phyloP scores from a whole-genome alignment of 2,329 filamentous ascomycete genomes.

The Fusarium mundagurra region DNA sequence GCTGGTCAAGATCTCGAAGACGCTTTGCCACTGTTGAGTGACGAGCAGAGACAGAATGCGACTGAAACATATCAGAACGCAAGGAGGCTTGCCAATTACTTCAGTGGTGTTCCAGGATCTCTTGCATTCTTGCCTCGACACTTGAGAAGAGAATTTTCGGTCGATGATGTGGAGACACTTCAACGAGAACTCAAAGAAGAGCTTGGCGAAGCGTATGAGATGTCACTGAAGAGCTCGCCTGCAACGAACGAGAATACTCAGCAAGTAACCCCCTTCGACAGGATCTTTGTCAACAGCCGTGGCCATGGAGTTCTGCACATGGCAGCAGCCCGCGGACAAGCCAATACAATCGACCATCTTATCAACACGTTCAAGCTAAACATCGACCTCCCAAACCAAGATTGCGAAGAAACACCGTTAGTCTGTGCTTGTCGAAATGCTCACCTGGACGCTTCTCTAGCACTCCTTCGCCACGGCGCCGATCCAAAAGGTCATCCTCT shows the following conservation, averaged over 20 bases:
- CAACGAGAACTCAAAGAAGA: neutral
- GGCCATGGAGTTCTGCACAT: neutral
- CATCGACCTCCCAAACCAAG: neutral
- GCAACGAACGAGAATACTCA: accelerated
- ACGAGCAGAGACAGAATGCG: neutral
- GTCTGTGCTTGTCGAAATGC: neutral
- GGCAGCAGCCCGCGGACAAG: neutral
- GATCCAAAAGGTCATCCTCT: neutral
- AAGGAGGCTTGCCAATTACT: neutral
- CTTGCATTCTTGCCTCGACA: neutral
- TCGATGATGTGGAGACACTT: neutral
- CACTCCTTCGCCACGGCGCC: neutral
- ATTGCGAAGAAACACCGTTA: neutral
- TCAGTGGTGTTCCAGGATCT: neutral
- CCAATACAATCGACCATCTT: neutral
- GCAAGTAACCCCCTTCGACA: neutral
- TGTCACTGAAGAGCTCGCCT: neutral
- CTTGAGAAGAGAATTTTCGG: neutral
- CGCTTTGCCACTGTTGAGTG: neutral
- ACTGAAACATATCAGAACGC: neutral
- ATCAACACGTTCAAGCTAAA: neutral
- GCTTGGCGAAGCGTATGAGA: neutral
- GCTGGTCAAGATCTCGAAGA: neutral
- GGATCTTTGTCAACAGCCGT: neutral
- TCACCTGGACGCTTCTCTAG: neutral